phyloP scores from a whole-genome alignment of 345 rosid species.

The Gossypium rotundifolium region DNA sequence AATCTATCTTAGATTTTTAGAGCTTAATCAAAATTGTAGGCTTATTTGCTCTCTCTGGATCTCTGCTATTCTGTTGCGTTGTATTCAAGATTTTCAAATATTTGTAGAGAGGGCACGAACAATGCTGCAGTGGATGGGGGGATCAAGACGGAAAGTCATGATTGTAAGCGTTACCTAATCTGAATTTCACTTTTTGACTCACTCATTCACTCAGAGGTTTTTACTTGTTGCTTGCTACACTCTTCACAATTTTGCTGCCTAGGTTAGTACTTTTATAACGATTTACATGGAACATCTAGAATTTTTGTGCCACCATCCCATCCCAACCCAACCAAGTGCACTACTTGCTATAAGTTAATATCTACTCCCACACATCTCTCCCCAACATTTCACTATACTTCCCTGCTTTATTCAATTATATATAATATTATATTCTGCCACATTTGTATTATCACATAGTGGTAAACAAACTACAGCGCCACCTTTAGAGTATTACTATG shows the following conservation, averaged over 20 bases:
- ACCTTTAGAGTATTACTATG: neutral
- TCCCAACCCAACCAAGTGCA: too few species aligned
- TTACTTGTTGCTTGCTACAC: too few species aligned
- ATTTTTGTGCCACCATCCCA: too few species aligned
- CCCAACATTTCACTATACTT: too few species aligned
- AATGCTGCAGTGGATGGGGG: slow-evolving; percentile 97
- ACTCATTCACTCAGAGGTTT: too few species aligned
- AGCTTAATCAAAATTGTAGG: neutral
- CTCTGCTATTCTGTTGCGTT: too few species aligned
- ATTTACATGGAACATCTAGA: too few species aligned
- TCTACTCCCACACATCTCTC: neutral
- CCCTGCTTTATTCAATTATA: too few species aligned
- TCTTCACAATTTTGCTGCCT: too few species aligned
- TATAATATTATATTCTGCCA: neutral
- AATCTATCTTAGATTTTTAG: neutral
- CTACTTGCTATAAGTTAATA: neutral
- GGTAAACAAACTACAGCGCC: neutral
- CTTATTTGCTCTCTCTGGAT: too few species aligned
- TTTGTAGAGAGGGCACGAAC: neutral
- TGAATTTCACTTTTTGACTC: neutral
- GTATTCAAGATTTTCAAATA: too few species aligned
- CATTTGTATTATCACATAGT: neutral
- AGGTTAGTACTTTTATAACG: too few species aligned
- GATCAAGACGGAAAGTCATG: slow-evolving; percentile 75
- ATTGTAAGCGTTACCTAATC: slow-evolving; percentile 34